Base-by-base conservation (phyloP, 106 monocot species). In the Dioscorea dumetorum region DNA sequence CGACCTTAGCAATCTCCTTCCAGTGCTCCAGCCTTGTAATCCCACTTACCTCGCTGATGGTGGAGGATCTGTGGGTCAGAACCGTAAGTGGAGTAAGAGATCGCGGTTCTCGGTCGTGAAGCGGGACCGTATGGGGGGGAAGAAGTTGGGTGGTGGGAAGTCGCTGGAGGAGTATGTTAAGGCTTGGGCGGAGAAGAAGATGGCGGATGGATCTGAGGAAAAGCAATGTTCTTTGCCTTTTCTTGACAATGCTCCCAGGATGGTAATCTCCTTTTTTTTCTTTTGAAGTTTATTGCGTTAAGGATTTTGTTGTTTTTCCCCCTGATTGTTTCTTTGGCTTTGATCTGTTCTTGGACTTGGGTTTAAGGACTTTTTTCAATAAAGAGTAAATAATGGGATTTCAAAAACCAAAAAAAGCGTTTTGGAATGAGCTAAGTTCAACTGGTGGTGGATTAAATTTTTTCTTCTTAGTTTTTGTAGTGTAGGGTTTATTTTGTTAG, bases 221-320 rank as follows among this genome's bases (percentile, higher is more conserved):
- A 32, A 48, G 50, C 80, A 78, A 5, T 94, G 84, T 59, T 41
- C 33, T n/a, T 68, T 94, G 66, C 94, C 94, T 32, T 94, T 94
- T 73, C 83, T 94, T 6, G 74, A 65, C 50, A 66, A 83, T 49
- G 78, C 74, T 1, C 78, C 84, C 2, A 90, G 56, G 67, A 68
- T 78, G 94, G 94, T 94, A 52, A 72, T 13, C 17, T 16, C 59
- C 24, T 18, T 71, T 50, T 60, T 60, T 21, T 18, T 72, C 2
- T 14, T 64, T 5, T 59, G 15, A 16, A 5, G 17, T 33, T 58
- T 24, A 7, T 15, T 60, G 17, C 12, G 20, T 50, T 51, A 13
- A 12, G 51, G 48, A 15, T 66, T 50, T 58, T 14, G 12, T 16
- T 58, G 20, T 6, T 14, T 0, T n/a, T 64, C 63, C 2, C 33